phyloP scores from a whole-genome alignment of 1,284 basidiomycete species.

The Xerocomus amazonicus region DNA sequence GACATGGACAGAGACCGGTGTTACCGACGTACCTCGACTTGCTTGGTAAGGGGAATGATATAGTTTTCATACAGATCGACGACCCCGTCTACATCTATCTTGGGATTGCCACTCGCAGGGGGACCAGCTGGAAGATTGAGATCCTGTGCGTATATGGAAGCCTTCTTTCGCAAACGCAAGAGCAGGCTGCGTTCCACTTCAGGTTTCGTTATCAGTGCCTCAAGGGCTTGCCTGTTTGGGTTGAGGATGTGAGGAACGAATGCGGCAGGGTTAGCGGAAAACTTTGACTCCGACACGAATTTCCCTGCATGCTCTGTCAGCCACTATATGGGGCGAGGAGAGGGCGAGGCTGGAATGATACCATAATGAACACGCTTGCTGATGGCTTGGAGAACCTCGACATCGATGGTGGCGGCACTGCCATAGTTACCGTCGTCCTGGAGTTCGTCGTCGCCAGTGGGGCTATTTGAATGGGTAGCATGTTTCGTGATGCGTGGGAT shows the following conservation, averaged over 20 bases:
- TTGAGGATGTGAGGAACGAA: slow-evolving; percentile 90
- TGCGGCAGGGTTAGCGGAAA: slow-evolving; percentile 75
- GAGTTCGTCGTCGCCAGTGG: slow-evolving; percentile 60
- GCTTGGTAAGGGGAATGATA: slow-evolving; percentile 96
- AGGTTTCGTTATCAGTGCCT: slow-evolving; percentile 91
- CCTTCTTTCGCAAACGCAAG: slow-evolving; percentile 87
- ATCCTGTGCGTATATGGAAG: slow-evolving; percentile 89
- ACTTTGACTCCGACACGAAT: slow-evolving; percentile 98
- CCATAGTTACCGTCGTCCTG: slow-evolving; percentile 98
- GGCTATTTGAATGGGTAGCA: slow-evolving; percentile 67
- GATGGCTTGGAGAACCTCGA: slow-evolving; percentile 92
- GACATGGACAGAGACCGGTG: slow-evolving; percentile 1
- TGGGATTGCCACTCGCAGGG: slow-evolving; percentile 42
- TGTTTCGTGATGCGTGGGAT: slow-evolving; percentile 79
- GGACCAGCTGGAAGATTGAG: slow-evolving; percentile 72
- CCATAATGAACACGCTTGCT: slow-evolving; percentile 97
- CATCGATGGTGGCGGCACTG: slow-evolving; percentile 88
- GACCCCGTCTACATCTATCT: slow-evolving; percentile 92
- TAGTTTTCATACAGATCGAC: slow-evolving; percentile 91
- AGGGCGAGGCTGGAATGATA: slow-evolving; percentile 40
- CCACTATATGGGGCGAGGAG: neutral
- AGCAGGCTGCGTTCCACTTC: slow-evolving; percentile 90
- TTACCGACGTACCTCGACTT: slow-evolving; percentile 80
- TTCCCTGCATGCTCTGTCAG: slow-evolving; percentile 61
- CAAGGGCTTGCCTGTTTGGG: slow-evolving; percentile 73